Evolutionary conservation across 2,329 filamentous ascomycete genomes (phyloP), one percentile per base, ranked within the genome.

Genomic region (Fusarium sulawesiense): DNA sequence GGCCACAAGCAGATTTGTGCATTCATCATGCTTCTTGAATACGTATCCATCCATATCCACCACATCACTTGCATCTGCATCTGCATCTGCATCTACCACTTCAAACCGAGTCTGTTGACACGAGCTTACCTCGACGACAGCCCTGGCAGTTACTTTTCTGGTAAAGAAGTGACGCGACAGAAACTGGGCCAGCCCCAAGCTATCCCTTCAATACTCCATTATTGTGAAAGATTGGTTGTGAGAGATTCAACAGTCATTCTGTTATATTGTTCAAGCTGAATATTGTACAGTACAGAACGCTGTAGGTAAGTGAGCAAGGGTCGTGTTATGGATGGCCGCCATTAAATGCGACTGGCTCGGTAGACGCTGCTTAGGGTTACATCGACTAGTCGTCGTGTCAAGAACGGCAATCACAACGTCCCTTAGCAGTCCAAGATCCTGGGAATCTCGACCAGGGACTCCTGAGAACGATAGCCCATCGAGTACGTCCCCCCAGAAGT

Each of bases 291-390:
- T 46, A 56, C 23, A 11, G 21, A 40, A 48, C 34, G n/a, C 27
- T 66, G 46, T 50, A 42, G 48, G 47, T 29, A 56, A 48, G 32
- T 18, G 27, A 41, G 30, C 37, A 47, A 45, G 37, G 37, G 23
- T 27, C 16, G 34, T 6, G 44, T 27, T 56, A 40, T 70, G 58
- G 56, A 45, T 51, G 45, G 27, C 23, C 34, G 29, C 44, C 47
- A 37, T 51, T 32, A 46, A 56, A 70, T 70, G 68, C 68, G 68
- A 70, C 68, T 70, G 68, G 68, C 34, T 56, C 64, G 37, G 50
- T 64, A 71, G 60, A 68, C 59, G 50, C 59, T 68, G 34, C 51
- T 55, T 27, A 48, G 50, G 67, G 68, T 71, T 68, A 67, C 68
- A 68, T 71, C 55, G 21, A 56, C 32, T 48, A 63, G 58, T 44